A percentile compares a stretch with the other conserved stretches of the same genome.
Conservation (phyloP, 768 basidiomycete species). For the Amanita rubescens region DNA sequence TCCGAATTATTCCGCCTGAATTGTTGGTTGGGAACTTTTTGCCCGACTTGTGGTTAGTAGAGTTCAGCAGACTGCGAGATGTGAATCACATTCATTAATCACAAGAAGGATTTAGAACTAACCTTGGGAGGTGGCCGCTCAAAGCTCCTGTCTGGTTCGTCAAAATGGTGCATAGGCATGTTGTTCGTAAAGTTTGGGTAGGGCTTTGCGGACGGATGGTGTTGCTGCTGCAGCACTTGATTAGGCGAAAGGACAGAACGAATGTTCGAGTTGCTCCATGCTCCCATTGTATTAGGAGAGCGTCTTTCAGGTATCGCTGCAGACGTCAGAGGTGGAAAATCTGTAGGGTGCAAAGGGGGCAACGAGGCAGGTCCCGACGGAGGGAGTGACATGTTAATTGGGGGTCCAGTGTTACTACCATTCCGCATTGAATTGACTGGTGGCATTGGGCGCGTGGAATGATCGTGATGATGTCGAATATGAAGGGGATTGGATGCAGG, state of each 20-base stretch:
- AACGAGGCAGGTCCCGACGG: slow-evolving; percentile 23
- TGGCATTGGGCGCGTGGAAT: slow-evolving; percentile 35
- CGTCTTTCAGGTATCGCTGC: slow-evolving; percentile 41
- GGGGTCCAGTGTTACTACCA: slow-evolving; percentile 24
- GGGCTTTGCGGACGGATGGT: slow-evolving; percentile 22
- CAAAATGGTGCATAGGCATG: slow-evolving; percentile 23
- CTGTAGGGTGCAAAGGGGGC: slow-evolving; percentile 45
- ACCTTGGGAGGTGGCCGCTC: slow-evolving; percentile 46
- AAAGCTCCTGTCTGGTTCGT: slow-evolving; percentile 38
- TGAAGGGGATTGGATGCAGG: slow-evolving; percentile 57
- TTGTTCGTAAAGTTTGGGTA: slow-evolving; percentile 23
- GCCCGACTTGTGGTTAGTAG: slow-evolving; percentile 28
- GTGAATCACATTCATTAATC: neutral
- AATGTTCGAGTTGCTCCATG: slow-evolving; percentile 57
- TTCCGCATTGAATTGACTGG: slow-evolving; percentile 33
- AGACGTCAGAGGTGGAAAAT: slow-evolving; percentile 65
- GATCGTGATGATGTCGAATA: slow-evolving; percentile 44
- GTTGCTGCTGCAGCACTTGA: slow-evolving; percentile 19
- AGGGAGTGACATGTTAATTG: slow-evolving; percentile 19
- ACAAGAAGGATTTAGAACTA: neutral
- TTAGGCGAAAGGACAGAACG: slow-evolving; percentile 44
- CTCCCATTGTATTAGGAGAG: slow-evolving; percentile 49
- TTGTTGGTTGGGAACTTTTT: slow-evolving; percentile 18
- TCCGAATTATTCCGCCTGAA: slow-evolving; percentile 15
- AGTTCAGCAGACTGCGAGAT: slow-evolving; percentile 23